Conservation (phyloP, 768 basidiomycete genomes). For the Boletus bicolor region DNA sequence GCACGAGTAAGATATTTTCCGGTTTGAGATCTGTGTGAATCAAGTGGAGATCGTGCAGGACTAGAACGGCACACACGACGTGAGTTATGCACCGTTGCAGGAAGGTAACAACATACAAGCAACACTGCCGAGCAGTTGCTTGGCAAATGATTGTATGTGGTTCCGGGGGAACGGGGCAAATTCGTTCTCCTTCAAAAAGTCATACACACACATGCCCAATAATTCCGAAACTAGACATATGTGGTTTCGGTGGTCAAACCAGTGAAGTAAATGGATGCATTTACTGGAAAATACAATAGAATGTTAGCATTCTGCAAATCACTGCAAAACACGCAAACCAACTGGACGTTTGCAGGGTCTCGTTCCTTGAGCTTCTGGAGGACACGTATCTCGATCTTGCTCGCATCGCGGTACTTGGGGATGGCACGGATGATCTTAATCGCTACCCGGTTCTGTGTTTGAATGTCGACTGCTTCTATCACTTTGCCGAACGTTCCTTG, state of each 20-base stretch:
- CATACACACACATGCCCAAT: conserved; percentile 96
- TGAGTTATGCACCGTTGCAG: not conserved
- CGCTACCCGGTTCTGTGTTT: conserved; percentile 76
- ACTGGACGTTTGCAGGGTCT: conserved; percentile 89
- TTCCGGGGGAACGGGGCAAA: conserved; percentile 94
- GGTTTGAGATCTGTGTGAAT: conserved; percentile 99
- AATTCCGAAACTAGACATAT: conserved; percentile 96
- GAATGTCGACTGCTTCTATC: conserved; percentile 84
- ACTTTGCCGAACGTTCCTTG: conserved; percentile 99
- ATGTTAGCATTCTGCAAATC: conserved; percentile 20
- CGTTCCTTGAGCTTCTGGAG: conserved; percentile 86
- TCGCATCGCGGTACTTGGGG: conserved; percentile 97
- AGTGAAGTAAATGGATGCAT: conserved; percentile 93
- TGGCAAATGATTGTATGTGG: conserved; percentile 95
- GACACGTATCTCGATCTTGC: conserved; percentile 96
- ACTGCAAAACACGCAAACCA: conserved; percentile 34
- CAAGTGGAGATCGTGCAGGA: conserved; percentile 85
- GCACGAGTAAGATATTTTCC: conserved; percentile 94
- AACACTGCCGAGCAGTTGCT: conserved; percentile 87
- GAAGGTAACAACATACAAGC: conserved; percentile 64
- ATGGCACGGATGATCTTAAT: conserved; percentile 99
- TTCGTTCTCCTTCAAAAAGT: conserved; percentile 97
- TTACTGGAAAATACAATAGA: conserved; percentile 52
- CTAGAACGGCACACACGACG: conserved; percentile 39
- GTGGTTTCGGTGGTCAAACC: conserved; percentile 97